Conservation (phyloP, 768 basidiomycete genomes). For the Trametes gibbosa region DNA sequence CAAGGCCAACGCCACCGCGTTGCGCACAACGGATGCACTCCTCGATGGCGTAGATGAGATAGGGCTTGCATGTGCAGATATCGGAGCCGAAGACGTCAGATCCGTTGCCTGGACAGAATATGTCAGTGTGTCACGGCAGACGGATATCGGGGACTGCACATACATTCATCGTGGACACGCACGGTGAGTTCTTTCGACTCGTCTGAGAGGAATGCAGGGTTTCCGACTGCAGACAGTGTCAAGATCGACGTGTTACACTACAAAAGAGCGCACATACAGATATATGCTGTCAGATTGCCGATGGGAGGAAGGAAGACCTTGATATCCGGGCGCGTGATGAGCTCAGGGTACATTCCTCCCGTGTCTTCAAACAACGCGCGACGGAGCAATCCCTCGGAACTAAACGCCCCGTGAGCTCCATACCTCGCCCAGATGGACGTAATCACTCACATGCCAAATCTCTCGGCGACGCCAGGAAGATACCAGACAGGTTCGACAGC, state of each 20-base stretch:
- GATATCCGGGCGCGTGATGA: slow-evolving; percentile 93
- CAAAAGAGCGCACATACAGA: slow-evolving; percentile 49
- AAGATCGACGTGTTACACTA: not conserved
- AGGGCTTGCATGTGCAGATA: slow-evolving; percentile 92
- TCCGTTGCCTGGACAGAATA: slow-evolving; percentile 67
- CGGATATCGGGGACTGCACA: slow-evolving; percentile 19
- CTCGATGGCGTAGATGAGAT: slow-evolving; percentile 88
- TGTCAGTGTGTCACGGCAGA: not conserved
- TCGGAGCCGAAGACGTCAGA: slow-evolving; percentile 96
- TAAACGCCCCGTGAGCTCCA: slow-evolving; percentile 26
- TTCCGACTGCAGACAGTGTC: slow-evolving; percentile 57
- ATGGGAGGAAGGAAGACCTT: slow-evolving; percentile 96
- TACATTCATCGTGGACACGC: slow-evolving; percentile 93
- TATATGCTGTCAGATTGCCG: slow-evolving; percentile 87
- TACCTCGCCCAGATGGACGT: not conserved
- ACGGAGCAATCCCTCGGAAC: slow-evolving; percentile 80
- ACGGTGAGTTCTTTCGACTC: slow-evolving; percentile 77
- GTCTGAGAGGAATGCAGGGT: slow-evolving; percentile 74
- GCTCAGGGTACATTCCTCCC: slow-evolving; percentile 93
- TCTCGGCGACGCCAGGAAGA: slow-evolving; percentile 86
- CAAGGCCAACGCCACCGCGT: slow-evolving; percentile 85
- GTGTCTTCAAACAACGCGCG: slow-evolving; percentile 96
- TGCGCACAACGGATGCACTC: slow-evolving; percentile 86
- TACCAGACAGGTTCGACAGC: slow-evolving; percentile 98
- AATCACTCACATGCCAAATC: slow-evolving; percentile 81